Base-by-base conservation (phyloP, 2,329 filamentous ascomycete genomes). In the Diplodia seriata region DNA sequence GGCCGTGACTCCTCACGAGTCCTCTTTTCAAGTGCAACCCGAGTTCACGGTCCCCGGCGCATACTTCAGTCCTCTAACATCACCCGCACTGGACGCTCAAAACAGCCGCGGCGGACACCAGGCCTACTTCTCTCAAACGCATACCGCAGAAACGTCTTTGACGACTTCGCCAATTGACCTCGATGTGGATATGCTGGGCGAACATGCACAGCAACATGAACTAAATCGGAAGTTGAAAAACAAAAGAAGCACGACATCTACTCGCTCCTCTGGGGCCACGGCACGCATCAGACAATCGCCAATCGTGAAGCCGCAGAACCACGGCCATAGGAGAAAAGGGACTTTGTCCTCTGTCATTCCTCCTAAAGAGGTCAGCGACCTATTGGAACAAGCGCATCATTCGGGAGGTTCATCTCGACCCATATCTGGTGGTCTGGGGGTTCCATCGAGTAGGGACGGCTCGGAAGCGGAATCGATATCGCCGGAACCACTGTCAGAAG, bases 11-110 rank as follows among this genome's bases (percentile, higher is more conserved):
- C 91, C 92, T 26, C 84, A 93, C 62, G 92, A 94, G 74, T 84
- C 87, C 51, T 88, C 90, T 71, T 93, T 92, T 76, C 72, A 78
- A 65, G 73, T 83, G 47, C 82, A 83, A 14, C 85, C 87, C 66
- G 92, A 78, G 69, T 73, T 88, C 73, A 85, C 86, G 6, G 84
- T 91, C 3, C 89, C 90, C 0, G 87, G 86, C 43, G 86, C 90
- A 40, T 94, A 93, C 79, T 94, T 95, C 76, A 95, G 91, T 75
- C 92, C 92, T 11, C 83, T 95, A 59, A 93, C 91, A 5, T 95
- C 92, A 18, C 92, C 92, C 1, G 91, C 91, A 3, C 82, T 95
- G 20, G 90, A 91, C 76, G 90, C 91, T 1, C 90, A 93, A 76
- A 87, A 83, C 69, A 31, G 77, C 77, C 85, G 81, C 75, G 87